Evolutionary conservation across 2,329 filamentous ascomycete species (phyloP), one percentile per base, ranked within the genome.

Genomic region (Penicillium sp.): DNA sequence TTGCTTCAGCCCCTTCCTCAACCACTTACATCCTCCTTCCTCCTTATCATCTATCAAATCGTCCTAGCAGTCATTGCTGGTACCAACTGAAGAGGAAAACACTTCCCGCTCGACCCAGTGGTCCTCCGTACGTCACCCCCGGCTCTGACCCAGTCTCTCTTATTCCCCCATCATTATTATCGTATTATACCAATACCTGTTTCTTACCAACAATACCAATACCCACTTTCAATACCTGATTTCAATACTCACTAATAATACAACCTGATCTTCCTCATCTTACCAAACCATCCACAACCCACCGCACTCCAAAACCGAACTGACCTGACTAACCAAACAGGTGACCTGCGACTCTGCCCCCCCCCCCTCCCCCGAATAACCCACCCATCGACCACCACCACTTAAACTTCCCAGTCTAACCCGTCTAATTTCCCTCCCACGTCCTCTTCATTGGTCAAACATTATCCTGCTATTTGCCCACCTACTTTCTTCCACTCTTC

Each of bases 401-500:
- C 46, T 51, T 51, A 51, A 51, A 28, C 46, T 54, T 61, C 55
- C 59, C 62, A 62, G 62, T 63, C 56, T 60, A 65, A 62, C 57
- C 64, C 63, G 58, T 53, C 60, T 56, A 48, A 54, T 62, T 35
- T 22, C 25, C 37, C 53, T 48, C 53, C 53, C 53, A 52, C 46
- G 46, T 56, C 60, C 53, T 57, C 52, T 59, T 59, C 53, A 62
- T 65, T 65, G 57, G 59, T 62, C 52, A 49, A 55, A 46, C 60
- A 63, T 63, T 68, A 63, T 68, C 61, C 63, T 65, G 66, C 68
- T 55, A 55, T 59, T 64, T 68, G 58, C 62, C 63, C 67, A 65
- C 62, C 60, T 66, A 30, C 30, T 52, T 58, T 63, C 58, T 57
- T 53, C 58, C 64, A 60, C 62, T 63, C 60, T 66, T 48, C 58